Evolutionary conservation across 805 yeast genomes (phyloP), one percentile per base, ranked within the genome.

Genomic region (Jamesozyma piceae): DNA sequence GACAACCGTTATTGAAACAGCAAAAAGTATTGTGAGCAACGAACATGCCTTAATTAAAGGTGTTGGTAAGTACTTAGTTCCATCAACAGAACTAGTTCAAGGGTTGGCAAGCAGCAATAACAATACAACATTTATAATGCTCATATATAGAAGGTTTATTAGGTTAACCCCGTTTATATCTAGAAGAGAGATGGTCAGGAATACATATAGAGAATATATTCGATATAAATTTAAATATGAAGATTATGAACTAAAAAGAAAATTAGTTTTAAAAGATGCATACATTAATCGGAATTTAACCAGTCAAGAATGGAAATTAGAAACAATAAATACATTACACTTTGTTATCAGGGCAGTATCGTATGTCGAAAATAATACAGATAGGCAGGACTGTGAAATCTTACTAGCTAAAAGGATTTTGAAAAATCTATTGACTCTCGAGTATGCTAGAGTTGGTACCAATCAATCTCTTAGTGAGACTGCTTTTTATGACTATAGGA

Each of bases 91-190:
- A 6, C 11, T 27, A 27, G 5, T n/a, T 13, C 24, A 26, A n/a
- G 11, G 5, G 4, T 18, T 22, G 14, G 26, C 14, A 4, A n/a
- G 9, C 14, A 29, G n/a, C n/a, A 29, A 43, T 5, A 38, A 33
- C 5, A 43, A 47, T 21, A 29, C 24, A 10, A 41, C 20, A n/a
- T 22, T 45, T 5, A 18, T 44, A 5, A 43, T 35, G 29, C 37
- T 48, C 14, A 38, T 41, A 10, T 60, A 61, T 39, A 47, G 63
- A 31, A 43, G 65, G 29, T 48, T 60, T 42, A 26, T 55, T 17
- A 45, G 65, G 31, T 43, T 62, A 22, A 47, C 39, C 20, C 58
- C 58, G 3, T 53, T 60, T 20, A 32, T 62, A 3, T 59, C 64
- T 1, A 48, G 46, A 17, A 48, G 55, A n/a, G 41, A 37, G 17